These are phyloP conservation scores for Phialemoniopsis sp. DNA, from an alignment of 2,329 filamentous ascomycete species.

Conservation along the genomic window DNA sequence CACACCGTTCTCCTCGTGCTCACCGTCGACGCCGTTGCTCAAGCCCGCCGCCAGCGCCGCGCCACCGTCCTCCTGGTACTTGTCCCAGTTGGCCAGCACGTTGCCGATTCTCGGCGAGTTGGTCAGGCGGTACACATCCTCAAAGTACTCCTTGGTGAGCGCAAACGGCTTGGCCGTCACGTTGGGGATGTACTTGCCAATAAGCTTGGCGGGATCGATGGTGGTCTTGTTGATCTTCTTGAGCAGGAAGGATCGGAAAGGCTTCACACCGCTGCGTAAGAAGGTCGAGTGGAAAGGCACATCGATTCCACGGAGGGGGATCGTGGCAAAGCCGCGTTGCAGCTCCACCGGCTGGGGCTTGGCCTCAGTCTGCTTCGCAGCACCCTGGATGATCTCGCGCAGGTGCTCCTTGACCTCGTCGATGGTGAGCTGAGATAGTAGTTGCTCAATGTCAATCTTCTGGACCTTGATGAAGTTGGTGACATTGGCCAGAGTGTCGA, in stretches of 20 bases:
- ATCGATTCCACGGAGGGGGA: slow-evolving; percentile 94
- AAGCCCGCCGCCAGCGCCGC: slow-evolving; percentile 12
- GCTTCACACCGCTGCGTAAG: slow-evolving; percentile 95
- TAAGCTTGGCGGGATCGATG: slow-evolving; percentile 92
- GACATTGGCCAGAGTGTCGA: slow-evolving; percentile 73
- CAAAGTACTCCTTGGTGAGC: slow-evolving; percentile 97
- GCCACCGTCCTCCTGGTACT: slow-evolving; percentile 53
- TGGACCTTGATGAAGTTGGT: slow-evolving; percentile 95
- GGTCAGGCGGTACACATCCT: slow-evolving; percentile 94
- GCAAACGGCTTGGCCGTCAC: slow-evolving; percentile 95
- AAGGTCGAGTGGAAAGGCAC: slow-evolving; percentile 99
- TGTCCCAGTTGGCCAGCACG: slow-evolving; percentile 83
- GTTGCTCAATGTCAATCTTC: slow-evolving; percentile 93
- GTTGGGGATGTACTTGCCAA: slow-evolving; percentile 99
- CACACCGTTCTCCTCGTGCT: slow-evolving; percentile 26
- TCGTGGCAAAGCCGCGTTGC: slow-evolving; percentile 93
- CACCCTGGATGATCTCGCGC: slow-evolving; percentile 85
- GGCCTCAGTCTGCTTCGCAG: slow-evolving; percentile 78
- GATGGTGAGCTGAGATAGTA: slow-evolving; percentile 80
- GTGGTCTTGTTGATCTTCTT: slow-evolving; percentile 99
- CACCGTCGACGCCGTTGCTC: slow-evolving; percentile 17
- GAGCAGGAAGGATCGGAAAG: slow-evolving; percentile 94
- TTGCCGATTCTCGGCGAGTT: slow-evolving; percentile 76
- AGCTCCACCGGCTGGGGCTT: slow-evolving; percentile 88
- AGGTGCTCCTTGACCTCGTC: slow-evolving; percentile 91